Evolutionary conservation across 768 basidiomycete genomes (phyloP).

Genomic region (Lactarius tabidus): DNA sequence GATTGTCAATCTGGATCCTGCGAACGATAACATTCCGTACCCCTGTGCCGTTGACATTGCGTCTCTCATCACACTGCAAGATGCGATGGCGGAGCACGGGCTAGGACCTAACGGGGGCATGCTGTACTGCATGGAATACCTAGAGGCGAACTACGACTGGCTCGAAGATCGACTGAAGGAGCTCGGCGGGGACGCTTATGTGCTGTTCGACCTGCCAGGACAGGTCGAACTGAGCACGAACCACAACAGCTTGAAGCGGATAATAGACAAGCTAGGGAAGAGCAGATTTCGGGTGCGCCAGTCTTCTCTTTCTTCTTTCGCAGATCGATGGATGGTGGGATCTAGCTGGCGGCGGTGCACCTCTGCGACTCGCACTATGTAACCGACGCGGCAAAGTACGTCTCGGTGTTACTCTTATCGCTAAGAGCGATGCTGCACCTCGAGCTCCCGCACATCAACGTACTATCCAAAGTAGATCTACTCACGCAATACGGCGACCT

Average conservation of each 20-base stretch:
- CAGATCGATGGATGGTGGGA: not conserved
- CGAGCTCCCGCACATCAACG: slow-evolving; percentile 97
- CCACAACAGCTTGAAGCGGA: slow-evolving; percentile 75
- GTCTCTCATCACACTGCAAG: slow-evolving; percentile 78
- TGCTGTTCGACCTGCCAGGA: slow-evolving; percentile 93
- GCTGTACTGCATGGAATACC: slow-evolving; percentile 71
- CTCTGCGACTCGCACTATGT: slow-evolving; percentile 97
- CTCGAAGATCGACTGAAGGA: slow-evolving; percentile 63
- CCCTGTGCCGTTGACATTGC: slow-evolving; percentile 86
- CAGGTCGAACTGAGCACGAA: slow-evolving; percentile 98
- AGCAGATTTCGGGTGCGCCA: slow-evolving; percentile 75
- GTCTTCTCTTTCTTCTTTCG: not conserved
- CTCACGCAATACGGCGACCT: slow-evolving; percentile 86
- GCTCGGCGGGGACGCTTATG: slow-evolving; percentile 71
- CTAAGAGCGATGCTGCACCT: slow-evolving; percentile 97
- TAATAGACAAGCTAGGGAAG: slow-evolving; percentile 69
- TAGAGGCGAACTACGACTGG: slow-evolving; percentile 94
- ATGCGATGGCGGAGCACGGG: slow-evolving; percentile 78
- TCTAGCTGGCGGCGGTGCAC: slow-evolving; percentile 55
- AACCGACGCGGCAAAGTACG: slow-evolving; percentile 92
- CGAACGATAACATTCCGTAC: slow-evolving; percentile 79
- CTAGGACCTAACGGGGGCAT: slow-evolving; percentile 96
- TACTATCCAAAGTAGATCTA: slow-evolving; percentile 94
- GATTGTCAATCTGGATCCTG: slow-evolving; percentile 94
- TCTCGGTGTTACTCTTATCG: slow-evolving; percentile 87